Base-by-base conservation (phyloP, 2,329 filamentous ascomycete species). In the Claviceps maximensis region DNA sequence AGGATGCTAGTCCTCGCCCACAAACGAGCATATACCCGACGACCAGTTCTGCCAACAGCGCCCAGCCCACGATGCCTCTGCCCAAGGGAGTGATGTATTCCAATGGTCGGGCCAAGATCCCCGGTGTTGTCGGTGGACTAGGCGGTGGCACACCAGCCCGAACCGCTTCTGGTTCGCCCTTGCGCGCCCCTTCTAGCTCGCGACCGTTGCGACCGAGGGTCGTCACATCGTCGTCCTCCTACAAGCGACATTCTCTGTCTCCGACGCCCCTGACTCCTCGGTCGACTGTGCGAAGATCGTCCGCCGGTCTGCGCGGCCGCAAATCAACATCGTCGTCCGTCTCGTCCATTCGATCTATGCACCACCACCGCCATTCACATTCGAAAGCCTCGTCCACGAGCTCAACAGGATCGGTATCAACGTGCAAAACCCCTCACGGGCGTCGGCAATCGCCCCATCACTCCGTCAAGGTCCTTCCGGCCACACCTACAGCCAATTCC, bases 311-410 rank as follows among this genome's bases (percentile, higher is more conserved):
- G 46, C 82, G 90, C 29, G 91, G 93, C 40, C 82, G 93, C 56
- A 97, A 97, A 67, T 97, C 91, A 0, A 98, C 93, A 0, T 96
- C 89, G 0, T 95, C 89, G 0, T 97, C 90, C 0, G 83, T 98
- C 17, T 96, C 89, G 1, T 95, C 89, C 0, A 84, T 98, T 54
- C 84, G 93, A 54, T 94, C 87, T 46, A 89, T 97, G 63, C 89
- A 91, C 62, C 87, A 90, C 59, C 85, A 89, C 58, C 83, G 85
- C 51, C 87, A 93, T 65, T 84, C 85, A 1, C 91, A 96, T 66
- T 95, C 89, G 23, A 97, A 97, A 69, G 89, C 93, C 0, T 95
- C 88, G 0, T 96, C 89, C 0, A 93, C 89, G 1, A 95, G 89
- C 45, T 95, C 86, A 5, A 86, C 84, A 55, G 84, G 82, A 23